Evolutionary conservation across 1,284 basidiomycete genomes (phyloP).

Genomic region (Papiliotrema nemorosa): DNA sequence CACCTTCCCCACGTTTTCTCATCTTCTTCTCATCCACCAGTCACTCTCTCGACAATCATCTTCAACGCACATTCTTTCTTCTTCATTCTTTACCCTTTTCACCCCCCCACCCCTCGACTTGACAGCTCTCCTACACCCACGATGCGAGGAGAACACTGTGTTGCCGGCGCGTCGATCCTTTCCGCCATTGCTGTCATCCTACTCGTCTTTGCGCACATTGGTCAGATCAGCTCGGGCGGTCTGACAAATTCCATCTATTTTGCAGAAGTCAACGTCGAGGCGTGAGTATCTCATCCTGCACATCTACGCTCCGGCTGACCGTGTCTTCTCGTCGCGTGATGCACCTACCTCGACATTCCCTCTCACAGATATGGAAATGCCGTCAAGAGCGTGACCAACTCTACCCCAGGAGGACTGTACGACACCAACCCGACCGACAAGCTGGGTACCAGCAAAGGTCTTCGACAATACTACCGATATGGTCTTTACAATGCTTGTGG

Average conservation of each 20-base stretch:
- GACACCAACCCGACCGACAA: conserved; percentile 23
- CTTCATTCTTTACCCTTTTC: neutral
- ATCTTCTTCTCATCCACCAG: neutral
- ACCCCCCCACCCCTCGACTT: neutral
- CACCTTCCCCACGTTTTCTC: neutral
- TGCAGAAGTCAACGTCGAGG: conserved; percentile 41
- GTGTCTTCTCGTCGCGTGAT: too few relatives aligned
- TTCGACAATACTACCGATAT: conserved; percentile 46
- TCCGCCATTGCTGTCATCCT: conserved; percentile 42
- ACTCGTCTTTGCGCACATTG: conserved; percentile 45
- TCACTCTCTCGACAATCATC: neutral
- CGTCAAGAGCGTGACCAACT: conserved; percentile 27
- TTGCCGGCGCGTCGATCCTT: conserved; percentile 41
- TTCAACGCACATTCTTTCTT: neutral
- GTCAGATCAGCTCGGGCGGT: conserved; percentile 36
- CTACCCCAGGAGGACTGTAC: conserved; percentile 26
- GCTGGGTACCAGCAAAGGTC: conserved; percentile 33
- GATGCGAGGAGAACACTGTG: conserved; percentile 47
- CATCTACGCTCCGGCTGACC: too few relatives aligned
- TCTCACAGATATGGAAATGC: conserved; percentile 41
- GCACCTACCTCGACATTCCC: too few relatives aligned
- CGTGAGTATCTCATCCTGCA: conserved; percentile 26
- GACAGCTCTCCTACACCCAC: conserved; percentile 8
- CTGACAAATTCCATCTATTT: conserved; percentile 37
- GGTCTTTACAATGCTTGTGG: conserved; percentile 46